Evolutionary conservation across 1,284 basidiomycete genomes (phyloP).

Genomic region (Puccinia polysora): DNA sequence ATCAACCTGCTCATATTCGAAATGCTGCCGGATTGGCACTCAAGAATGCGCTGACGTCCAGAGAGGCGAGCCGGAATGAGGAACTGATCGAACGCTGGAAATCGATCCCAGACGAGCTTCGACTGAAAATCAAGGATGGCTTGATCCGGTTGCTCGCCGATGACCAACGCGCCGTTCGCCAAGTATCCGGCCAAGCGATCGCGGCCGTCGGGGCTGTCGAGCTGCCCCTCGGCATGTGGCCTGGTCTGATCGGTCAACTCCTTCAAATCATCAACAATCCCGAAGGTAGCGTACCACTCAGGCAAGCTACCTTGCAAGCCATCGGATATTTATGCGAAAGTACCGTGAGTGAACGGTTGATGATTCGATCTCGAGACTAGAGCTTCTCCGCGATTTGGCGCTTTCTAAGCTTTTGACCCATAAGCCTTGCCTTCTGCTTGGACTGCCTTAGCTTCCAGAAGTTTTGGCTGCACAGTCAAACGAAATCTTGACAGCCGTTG

Average conservation of each 20-base stretch:
- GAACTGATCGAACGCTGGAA: conserved; percentile 78
- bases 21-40: conserved; percentile 92
- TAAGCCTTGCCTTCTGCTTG: too few relatives aligned
- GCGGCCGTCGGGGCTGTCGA: conserved; percentile 90
- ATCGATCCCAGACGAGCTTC: conserved; percentile 64
- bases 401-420: too few relatives aligned
- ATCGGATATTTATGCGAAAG: conserved; percentile 96
- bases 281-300: conserved; percentile 60
- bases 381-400: too few relatives aligned
- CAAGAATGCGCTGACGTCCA: conserved; percentile 88
- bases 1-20: conserved; percentile 68
- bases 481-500: conserved; percentile 96
- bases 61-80: conserved; percentile 71
- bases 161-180: conserved; percentile 67
- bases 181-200: conserved; percentile 86
- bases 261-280: conserved; percentile 79
- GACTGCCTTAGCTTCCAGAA: conserved; percentile 79
- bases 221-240: conserved; percentile 80
- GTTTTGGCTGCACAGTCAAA: conserved; percentile 83
- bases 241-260: conserved; percentile 79
- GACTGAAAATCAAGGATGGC: conserved; percentile 80
- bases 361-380: too few relatives aligned
- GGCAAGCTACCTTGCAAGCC: conserved; percentile 83
- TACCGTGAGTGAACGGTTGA: conserved; percentile 85
- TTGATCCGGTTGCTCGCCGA: conserved; percentile 77